Evolutionary conservation across 257 asterid species (phyloP), one percentile per base, ranked within the genome.

Genomic region (Hygrophila difformis): DNA sequence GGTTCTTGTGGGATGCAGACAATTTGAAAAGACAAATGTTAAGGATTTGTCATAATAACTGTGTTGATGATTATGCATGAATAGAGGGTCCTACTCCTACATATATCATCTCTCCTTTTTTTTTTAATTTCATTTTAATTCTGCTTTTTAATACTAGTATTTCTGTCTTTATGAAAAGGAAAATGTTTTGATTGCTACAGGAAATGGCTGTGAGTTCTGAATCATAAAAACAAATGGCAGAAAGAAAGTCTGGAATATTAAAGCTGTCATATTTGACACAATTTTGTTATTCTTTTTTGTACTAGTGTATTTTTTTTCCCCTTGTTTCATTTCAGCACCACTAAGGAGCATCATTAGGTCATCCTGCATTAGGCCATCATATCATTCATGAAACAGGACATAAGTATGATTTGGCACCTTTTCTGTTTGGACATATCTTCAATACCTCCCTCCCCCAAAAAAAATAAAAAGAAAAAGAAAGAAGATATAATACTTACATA

Each of bases 11-110:
- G 68, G 33, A 48, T 43, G 45, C 48, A 18, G 77, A 74, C 77
- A 74, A 62, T 31, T 59, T 62, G 72, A 55, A 56, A 69, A 63
- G 81, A 74, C 81, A 69, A 74, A 69, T 65, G 54, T 66, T 65
- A 59, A 74, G 74, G 71, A 74, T 74, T 69, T 60, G 74, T 69
- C 77, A 62, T 55, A 56, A 69, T 62, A 53, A 62, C 66, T 42
- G 47, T 49, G 62, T 52, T 59, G 74, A 62, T 63, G 67, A 65
- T 55, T 57, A 21, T 42, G 14, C 41, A 49, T 53, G 20, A 43
- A 42, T 6, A 5, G 8, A 34, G 43, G 81, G 60, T 5, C 81
- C 73, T 62, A 59, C 63, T 17, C 35, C 59, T 39, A 24, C 39
- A 18, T 28, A 20, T 58, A 11, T n/a, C n/a, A 26, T 26, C 31